These are phyloP conservation scores for Plasmodium falciparum DNA, from an alignment of 169 alveolate genomes.

Conservation along the genomic window DNA sequence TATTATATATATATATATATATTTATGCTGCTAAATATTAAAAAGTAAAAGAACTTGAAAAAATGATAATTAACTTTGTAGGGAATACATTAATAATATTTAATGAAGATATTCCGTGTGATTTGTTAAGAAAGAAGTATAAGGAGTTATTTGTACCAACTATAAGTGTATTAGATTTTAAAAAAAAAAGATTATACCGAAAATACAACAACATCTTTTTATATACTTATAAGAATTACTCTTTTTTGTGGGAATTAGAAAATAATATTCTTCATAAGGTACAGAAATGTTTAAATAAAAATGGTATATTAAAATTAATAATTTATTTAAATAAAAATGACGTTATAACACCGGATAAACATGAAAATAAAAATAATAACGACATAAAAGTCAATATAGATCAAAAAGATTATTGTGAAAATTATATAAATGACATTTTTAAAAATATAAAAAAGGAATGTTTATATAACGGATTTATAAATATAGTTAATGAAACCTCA, in stretches of 20 bases:
- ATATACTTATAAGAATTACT: slow-evolving; percentile 40
- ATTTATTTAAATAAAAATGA: slow-evolving; percentile 27
- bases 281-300: slow-evolving; percentile 56
- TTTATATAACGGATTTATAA: slow-evolving; percentile 55
- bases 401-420: neutral
- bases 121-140: slow-evolving; percentile 53
- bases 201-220: slow-evolving; percentile 53
- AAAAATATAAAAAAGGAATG: slow-evolving; percentile 47
- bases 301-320: slow-evolving; percentile 29
- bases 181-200: slow-evolving; percentile 35
- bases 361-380: neutral
- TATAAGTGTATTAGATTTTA: slow-evolving; percentile 42
- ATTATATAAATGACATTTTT: slow-evolving; percentile 7
- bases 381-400: neutral
- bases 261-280: slow-evolving; percentile 39
- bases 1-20: no score
- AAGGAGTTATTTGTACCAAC: slow-evolving; percentile 52
- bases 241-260: slow-evolving; percentile 60
- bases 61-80: slow-evolving; percentile 54
- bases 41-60: neutral
- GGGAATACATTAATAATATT: slow-evolving; percentile 51
- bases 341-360: neutral
- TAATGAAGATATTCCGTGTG: slow-evolving; percentile 69
- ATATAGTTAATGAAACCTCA: slow-evolving; percentile 26
- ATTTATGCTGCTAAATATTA: no score